Base-by-base conservation (phyloP, 495 filamentous ascomycete species). In the Trichoderma reesei region DNA sequence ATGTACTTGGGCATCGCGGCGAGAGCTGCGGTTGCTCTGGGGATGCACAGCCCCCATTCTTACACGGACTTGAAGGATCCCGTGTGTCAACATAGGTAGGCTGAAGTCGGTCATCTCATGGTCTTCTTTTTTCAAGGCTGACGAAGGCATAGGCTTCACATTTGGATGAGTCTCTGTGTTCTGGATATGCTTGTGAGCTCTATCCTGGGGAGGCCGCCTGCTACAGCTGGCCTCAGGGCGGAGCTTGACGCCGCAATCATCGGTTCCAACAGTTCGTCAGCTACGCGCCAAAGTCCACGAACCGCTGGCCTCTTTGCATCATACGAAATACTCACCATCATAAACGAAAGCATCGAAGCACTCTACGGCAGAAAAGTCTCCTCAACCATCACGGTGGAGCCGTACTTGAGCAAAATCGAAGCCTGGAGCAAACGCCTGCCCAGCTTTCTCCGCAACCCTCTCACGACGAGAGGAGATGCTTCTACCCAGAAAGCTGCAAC, bases 1-100 rank as follows among this genome's bases (percentile, higher is more conserved):
- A 79, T 81, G 77, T 80, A 80, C 41, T 59, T 81, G 41, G 78
- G 78, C 0, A 75, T 81, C 7, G 77, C 78, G 10, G 71, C 74
- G 13, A 73, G 75, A 54, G 75, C 77, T 5, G 77, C 79, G 10
- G 72, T 74, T 8, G 76, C 77, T 10, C 63, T 81, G 16, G 79
- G 78, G 0, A 68, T 81, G 6, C 78, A 81, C 61, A 64, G 46
- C 44, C 65, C 67, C 14, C 65, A 70, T 64, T 59, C 61, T 10
- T 63, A 63, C 48, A 33, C 60, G 31, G 61, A 63, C 37, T n/a
- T 63, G 18, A 42, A 36, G 0, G 33, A 63, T n/a, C 38, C 37
- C 16, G 5, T 42, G 5, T 42, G 38, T 18, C 61, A 63, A 41
- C 38, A 31, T 18, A 60, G 63, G 51, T 65, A 65, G 31, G 60